These are phyloP conservation scores for Ostreobium quekettii DNA, from an alignment of 139 green algal species.

Conservation along the genomic window DNA sequence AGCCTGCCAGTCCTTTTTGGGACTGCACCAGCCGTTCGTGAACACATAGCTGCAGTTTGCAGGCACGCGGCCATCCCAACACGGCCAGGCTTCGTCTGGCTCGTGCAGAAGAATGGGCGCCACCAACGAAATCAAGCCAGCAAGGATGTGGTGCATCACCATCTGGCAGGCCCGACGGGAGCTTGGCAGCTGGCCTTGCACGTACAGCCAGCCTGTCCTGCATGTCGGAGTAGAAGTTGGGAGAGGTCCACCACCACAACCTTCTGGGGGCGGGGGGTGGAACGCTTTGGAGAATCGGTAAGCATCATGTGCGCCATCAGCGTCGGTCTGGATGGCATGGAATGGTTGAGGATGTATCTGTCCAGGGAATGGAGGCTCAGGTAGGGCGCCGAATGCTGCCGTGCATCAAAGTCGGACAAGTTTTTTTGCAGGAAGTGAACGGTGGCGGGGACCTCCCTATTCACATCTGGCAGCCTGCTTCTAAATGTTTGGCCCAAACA, in stretches of 20 bases:
- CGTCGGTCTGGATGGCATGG: conserved; percentile 32
- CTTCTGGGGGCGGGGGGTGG: conserved; percentile 68
- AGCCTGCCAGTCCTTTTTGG: conserved; percentile 37
- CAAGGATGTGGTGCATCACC: conserved; percentile 55
- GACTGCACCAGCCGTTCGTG: conserved; percentile 44
- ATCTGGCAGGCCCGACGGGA: conserved; percentile 75
- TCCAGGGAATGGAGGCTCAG: conserved; percentile 57
- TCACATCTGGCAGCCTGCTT: conserved; percentile 83
- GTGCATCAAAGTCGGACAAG: conserved; percentile 69
- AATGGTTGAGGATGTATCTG: conserved; percentile 34
- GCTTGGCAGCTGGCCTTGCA: conserved; percentile 34
- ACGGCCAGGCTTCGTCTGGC: conserved; percentile 90
- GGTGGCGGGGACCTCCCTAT: conserved; percentile 72
- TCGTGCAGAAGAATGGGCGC: conserved; percentile 85
- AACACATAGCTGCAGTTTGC: conserved; percentile 52
- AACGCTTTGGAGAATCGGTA: conserved; percentile 58
- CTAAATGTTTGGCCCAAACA: conserved; percentile 67
- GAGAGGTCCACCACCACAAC: conserved; percentile 74
- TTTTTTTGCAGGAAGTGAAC: conserved; percentile 92
- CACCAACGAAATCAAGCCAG: conserved; percentile 47
- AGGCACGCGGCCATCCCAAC: conserved; percentile 40
- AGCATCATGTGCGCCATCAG: conserved; percentile 44
- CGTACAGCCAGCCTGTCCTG: conserved; percentile 89
- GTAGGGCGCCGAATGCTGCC: conserved; percentile 33
- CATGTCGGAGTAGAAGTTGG: conserved; percentile 92